Evolutionary conservation across 2,329 filamentous ascomycete species (phyloP).

Genomic region (Colletotrichum lini): DNA sequence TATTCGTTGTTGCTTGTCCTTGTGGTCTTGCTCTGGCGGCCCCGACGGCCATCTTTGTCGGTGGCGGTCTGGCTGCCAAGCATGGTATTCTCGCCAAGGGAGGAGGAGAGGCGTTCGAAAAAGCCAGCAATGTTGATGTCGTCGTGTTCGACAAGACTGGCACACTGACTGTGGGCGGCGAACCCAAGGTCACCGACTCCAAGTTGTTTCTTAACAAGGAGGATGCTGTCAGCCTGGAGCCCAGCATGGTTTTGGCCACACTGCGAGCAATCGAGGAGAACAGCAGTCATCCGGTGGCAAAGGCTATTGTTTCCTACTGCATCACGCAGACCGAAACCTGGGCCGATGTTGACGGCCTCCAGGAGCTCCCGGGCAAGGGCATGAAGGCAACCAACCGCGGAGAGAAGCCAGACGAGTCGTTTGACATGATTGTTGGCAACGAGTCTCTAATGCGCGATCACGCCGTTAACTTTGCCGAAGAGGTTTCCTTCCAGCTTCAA

Average conservation of each 20-base stretch:
- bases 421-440: constrained; percentile 78
- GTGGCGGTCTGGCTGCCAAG: constrained; percentile 83
- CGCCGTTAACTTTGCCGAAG: constrained; percentile 55
- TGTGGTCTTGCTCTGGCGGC: constrained; percentile 89
- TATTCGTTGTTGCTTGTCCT: constrained; percentile 89
- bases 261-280: constrained; percentile 76
- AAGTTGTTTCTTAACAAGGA: constrained; percentile 56
- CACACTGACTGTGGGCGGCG: constrained; percentile 81
- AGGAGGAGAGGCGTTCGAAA: constrained; percentile 88
- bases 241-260: constrained; percentile 61
- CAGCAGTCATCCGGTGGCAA: constrained; percentile 82
- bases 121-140: constrained; percentile 82
- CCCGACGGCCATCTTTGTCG: constrained; percentile 88
- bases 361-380: constrained; percentile 81
- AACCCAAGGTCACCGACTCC: constrained; percentile 76
- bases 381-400: constrained; percentile 69
- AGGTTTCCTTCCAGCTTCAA: constrained; percentile 57
- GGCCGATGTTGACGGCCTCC: constrained; percentile 59
- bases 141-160: constrained; percentile 93
- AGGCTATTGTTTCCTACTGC: constrained; percentile 77
- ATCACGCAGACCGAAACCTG: constrained; percentile 51
- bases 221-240: constrained; percentile 40
- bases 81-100: constrained; percentile 87
- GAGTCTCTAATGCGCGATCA: constrained; percentile 75
- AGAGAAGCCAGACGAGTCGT: constrained; percentile 48